These are phyloP conservation scores for Colletotrichum filicis DNA, from an alignment of 2,329 filamentous ascomycete species.

Conservation along the genomic window DNA sequence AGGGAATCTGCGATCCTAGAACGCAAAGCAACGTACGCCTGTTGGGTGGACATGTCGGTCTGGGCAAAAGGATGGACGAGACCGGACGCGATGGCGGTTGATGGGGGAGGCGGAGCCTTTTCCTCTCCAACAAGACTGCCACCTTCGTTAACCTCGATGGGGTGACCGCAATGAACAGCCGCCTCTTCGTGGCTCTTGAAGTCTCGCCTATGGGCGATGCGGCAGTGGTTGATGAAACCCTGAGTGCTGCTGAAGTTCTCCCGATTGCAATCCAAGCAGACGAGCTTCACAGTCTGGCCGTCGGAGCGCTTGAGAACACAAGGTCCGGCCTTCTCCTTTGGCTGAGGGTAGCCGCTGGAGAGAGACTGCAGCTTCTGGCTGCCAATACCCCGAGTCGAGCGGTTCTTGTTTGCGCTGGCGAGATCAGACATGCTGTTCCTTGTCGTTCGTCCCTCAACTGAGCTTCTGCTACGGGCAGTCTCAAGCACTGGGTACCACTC, in stretches of 20 bases:
- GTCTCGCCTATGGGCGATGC: constrained; percentile 91
- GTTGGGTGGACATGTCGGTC: constrained; percentile 64
- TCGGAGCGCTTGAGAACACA: constrained; percentile 89
- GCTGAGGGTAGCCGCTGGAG: constrained; percentile 75
- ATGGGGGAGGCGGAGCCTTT: constrained; percentile 25
- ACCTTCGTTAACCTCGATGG: constrained; percentile 76
- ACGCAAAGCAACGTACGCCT: constrained; percentile 61
- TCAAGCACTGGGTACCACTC: constrained; percentile 57
- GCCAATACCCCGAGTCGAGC: constrained; percentile 59
- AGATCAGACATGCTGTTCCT: constrained; percentile 77
- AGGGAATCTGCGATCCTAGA: constrained; percentile 66
- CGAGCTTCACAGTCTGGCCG: constrained; percentile 86
- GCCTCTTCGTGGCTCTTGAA: constrained; percentile 98
- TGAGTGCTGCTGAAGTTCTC: constrained; percentile 96
- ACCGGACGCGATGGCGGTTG: constrained; percentile 50
- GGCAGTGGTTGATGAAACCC: constrained; percentile 99
- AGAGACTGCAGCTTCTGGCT: constrained; percentile 76
- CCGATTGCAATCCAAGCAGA: constrained; percentile 88
- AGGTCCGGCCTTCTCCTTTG: constrained; percentile 85
- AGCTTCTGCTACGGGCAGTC: constrained; percentile 54
- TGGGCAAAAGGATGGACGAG: constrained; percentile 72
- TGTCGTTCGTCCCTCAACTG: constrained; percentile 79
- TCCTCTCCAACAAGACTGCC: constrained; percentile 51
- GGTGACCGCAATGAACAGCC: constrained; percentile 86
- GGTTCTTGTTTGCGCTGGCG: constrained; percentile 57